These are phyloP conservation scores for Quillaja saponaria DNA, from an alignment of 306 rosid species.

Conservation along the genomic window DNA sequence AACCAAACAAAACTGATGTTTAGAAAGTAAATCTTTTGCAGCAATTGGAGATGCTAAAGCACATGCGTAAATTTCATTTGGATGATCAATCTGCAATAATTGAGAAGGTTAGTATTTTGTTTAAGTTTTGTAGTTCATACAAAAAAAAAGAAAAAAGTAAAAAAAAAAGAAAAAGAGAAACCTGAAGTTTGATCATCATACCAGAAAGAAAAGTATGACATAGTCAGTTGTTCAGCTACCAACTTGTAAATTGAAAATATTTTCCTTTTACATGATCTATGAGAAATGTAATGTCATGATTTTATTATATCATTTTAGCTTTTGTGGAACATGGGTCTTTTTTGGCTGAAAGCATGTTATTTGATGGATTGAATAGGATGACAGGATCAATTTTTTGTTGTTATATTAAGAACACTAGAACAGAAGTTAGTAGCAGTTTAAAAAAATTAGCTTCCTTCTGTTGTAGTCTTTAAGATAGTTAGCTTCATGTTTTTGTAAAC, in stretches of 20 bases:
- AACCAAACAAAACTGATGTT: constrained; percentile 27
- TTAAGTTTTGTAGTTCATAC: no score
- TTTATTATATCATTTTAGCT: neutral
- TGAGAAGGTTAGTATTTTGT: constrained; percentile 55
- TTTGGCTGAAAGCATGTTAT: neutral
- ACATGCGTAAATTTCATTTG: constrained; percentile 65
- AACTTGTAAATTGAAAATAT: neutral
- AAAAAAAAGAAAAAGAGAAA: no score
- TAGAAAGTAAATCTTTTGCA: constrained; percentile 26
- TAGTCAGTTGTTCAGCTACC: neutral
- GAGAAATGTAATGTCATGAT: neutral
- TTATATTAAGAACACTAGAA: no score
- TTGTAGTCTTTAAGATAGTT: no score
- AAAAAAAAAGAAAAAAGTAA: no score
- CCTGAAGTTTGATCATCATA: neutral
- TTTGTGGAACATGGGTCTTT: neutral
- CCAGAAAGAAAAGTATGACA: constrained; percentile 1
- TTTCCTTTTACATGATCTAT: neutral
- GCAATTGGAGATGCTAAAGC: constrained; percentile 89
- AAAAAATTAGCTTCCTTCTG: no score
- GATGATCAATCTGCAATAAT: constrained; percentile 82
- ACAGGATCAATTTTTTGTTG: neutral
- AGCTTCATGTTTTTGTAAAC: neutral
- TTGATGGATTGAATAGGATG: neutral
- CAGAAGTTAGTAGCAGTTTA: no score